Base-by-base conservation (phyloP, 176 grass and related monocot genomes). In the Oryza glumipatula region DNA sequence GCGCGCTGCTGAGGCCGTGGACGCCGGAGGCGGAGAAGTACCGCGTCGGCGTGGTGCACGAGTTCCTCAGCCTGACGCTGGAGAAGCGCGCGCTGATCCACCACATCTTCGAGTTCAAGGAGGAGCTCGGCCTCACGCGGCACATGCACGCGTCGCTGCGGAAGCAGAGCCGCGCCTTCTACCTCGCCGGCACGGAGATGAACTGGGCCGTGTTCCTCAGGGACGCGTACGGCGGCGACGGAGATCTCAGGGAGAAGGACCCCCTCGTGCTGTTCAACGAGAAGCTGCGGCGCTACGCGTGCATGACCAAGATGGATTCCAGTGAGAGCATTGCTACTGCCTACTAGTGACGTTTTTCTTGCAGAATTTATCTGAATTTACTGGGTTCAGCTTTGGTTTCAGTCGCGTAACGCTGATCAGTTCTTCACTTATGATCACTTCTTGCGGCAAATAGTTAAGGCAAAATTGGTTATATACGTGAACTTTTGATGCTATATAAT, bases 51-150 rank as follows among this genome's bases (percentile, higher is more conserved):
- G 89, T 90, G 78, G 86, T 94, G 33, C 89, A 95, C 78, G 92
- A 98, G 72, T 90, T 98, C 68, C 82, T 95, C 46, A 95, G 84
- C 84, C 82, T 93, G 68, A 95, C 95, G n/a, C 71, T 95, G 68
- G 95, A 98, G 82, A 98, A 93, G 88, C 84, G 91, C 16, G 89
- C 91, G 5, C 87, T 86, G 91, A 95, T 98, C 46, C 95, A 95
- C 88, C 92, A 95, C 81, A 93, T 93, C 11, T 88, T 93, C 81
- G 91, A 98, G 90, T 98, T 98, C 82, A 98, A 98, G 77, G 90
- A 95, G 76, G 95, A 98, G 76, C 89, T 95, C 16, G 72, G 82
- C 67, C 92, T 98, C 68, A 98, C 88, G 9, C 79, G 82, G 14
- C 95, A 88, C 79, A 98, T 92, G 61, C 91, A 95, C 28, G 78